phyloP scores from a whole-genome alignment of 257 asterid genomes.

The Thymus quinquecostatus region DNA sequence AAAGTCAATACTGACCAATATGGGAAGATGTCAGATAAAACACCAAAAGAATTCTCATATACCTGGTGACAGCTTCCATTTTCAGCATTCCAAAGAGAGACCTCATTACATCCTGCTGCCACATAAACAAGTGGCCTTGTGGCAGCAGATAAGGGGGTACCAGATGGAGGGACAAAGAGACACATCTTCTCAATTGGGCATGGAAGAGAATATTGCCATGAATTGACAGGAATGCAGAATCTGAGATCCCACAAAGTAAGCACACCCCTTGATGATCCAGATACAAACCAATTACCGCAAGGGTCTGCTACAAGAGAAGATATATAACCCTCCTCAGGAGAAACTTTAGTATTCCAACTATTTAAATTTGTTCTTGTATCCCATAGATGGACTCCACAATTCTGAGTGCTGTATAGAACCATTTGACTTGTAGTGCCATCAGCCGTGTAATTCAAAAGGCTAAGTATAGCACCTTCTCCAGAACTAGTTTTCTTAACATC shows the following conservation, averaged over 20 bases:
- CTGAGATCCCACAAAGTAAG: constrained; percentile 98
- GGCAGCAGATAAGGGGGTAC: constrained; percentile 74
- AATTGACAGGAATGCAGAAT: constrained; percentile 93
- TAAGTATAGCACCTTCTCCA: constrained; percentile 87
- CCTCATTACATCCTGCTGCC: constrained; percentile 97
- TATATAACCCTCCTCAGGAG: constrained; percentile 86
- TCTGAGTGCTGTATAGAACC: constrained; percentile 86
- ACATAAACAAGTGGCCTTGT: constrained; percentile 96
- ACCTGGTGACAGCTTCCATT: constrained; percentile 99
- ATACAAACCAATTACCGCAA: constrained; percentile 97
- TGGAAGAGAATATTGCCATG: constrained; percentile 85
- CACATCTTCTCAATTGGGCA: constrained; percentile 93
- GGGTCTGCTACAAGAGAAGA: constrained; percentile 92
- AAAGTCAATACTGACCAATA: constrained; percentile 15
- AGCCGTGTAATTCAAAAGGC: constrained; percentile 81
- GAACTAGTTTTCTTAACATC: constrained; percentile 65
- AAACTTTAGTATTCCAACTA: constrained; percentile 82
- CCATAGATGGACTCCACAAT: constrained; percentile 91
- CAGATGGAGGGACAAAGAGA: constrained; percentile 87
- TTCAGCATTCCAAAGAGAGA: constrained; percentile 99
- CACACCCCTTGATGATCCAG: constrained; percentile 97
- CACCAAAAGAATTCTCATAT: constrained; percentile 18
- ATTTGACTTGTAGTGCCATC: constrained; percentile 71
- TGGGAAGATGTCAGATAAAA: constrained; percentile 20
- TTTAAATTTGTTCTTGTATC: constrained; percentile 75